Base-by-base conservation (phyloP, 352 stramenopile species). In the Thalassiosira hispida region DNA sequence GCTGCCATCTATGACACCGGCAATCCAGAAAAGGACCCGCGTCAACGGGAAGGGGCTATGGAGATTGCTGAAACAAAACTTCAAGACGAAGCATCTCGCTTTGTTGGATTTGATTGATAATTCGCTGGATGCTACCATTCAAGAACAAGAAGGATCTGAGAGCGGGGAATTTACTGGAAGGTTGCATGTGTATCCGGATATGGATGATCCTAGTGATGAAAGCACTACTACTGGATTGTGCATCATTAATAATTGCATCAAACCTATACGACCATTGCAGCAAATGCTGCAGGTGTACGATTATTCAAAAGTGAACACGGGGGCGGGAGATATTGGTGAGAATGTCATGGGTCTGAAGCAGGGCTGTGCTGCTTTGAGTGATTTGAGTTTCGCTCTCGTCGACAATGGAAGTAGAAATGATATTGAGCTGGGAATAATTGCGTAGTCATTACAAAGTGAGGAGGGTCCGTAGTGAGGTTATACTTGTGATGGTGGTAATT, bases 91-190 rank as follows among this genome's bases (percentile, higher is more conserved):
- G 12, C 22, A 79, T 7, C 12, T 87, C 12, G 84, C 84, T 0
- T 55, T 87, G 6, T 31, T 91, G n/a, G 84, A 91, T 73, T 51
- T 91, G 2, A 85, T 91, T 68, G 84, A 91, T 35, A 91, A 91
- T 83, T 84, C 84, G 25, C 53, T 91, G 9, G 84, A 91, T 77
- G 81, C 81, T 44, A 63, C 68, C 35, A 49, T 85, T 52, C 42
- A 68, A 38, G 47, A 67, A 16, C 20, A 63, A 14, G 5, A 62
- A 29, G 23, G 56, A 20, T 33, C 40, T 25, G 23, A 12, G 1
- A 61, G 56, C 51, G 49, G 63, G 14, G 25, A 49, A 14, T 79
- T 79, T 29, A 38, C 57, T 20, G 77, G 77, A 18, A 16, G 65
- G 16, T 59, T 85, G 1, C 69, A 85, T 47, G 46, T 85, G 0